phyloP scores from a whole-genome alignment of 352 stramenopile species.

The Phytophthora pisi region DNA sequence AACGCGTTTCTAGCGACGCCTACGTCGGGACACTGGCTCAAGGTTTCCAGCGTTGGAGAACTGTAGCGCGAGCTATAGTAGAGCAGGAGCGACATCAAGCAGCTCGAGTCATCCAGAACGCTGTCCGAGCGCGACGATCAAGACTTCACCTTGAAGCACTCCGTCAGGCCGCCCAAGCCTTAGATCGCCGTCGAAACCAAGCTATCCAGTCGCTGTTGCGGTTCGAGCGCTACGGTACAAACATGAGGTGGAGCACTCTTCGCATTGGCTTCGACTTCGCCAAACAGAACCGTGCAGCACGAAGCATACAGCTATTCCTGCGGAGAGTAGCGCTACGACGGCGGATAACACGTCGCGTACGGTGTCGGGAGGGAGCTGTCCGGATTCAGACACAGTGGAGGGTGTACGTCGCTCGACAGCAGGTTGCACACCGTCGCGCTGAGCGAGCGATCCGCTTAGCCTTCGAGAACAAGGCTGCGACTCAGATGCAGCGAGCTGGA shows the following conservation, averaged over 20 bases:
- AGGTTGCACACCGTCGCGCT: slow-evolving; percentile 23
- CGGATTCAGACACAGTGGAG: slow-evolving; percentile 49
- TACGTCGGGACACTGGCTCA: slow-evolving; percentile 55
- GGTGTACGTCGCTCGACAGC: slow-evolving; percentile 24
- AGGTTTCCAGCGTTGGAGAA: slow-evolving; percentile 45
- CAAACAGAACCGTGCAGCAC: slow-evolving; percentile 52
- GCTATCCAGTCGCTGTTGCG: slow-evolving; percentile 55
- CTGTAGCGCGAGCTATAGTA: slow-evolving; percentile 5
- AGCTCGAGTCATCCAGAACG: slow-evolving; percentile 52
- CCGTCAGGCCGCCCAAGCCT: slow-evolving; percentile 46
- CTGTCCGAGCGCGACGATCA: slow-evolving; percentile 46
- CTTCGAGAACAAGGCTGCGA: slow-evolving; percentile 30
- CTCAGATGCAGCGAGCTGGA: slow-evolving; percentile 33
- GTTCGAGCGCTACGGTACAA: slow-evolving; percentile 61
- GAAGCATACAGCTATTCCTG: slow-evolving; percentile 58
- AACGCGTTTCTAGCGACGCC: slow-evolving; percentile 59
- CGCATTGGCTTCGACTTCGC: slow-evolving; percentile 62
- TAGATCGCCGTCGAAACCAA: slow-evolving; percentile 42
- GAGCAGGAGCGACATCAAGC: slow-evolving; percentile 39
- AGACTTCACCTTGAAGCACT: slow-evolving; percentile 38
- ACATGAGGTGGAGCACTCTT: slow-evolving; percentile 63
- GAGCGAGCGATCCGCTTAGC: slow-evolving; percentile 10
- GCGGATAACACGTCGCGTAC: slow-evolving; percentile 32
- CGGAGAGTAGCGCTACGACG: slow-evolving; percentile 41
- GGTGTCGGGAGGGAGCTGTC: slow-evolving; percentile 28